phyloP scores from a whole-genome alignment of 129 eudicot genomes.

The Gnaphalium uliginosum region DNA sequence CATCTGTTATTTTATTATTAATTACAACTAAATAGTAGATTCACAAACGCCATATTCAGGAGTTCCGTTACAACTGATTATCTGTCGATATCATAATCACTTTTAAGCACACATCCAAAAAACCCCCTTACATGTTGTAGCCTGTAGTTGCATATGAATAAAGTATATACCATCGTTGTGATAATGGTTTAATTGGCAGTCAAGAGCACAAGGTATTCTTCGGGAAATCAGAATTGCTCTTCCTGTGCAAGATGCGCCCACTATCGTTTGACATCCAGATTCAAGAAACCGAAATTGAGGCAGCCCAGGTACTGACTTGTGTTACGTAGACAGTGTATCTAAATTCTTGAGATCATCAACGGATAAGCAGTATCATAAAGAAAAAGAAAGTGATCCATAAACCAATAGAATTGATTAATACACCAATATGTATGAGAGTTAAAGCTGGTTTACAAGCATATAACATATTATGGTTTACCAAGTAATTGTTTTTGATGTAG shows the following conservation, averaged over 20 bases:
- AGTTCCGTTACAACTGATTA: not conserved
- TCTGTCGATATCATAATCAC: not conserved
- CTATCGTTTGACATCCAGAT: constrained; percentile 59
- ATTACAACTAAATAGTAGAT: not conserved
- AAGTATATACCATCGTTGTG: no score
- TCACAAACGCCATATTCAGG: not conserved
- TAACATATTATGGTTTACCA: no score
- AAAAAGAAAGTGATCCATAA: not conserved
- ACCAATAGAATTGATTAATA: not conserved
- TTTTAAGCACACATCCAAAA: not conserved
- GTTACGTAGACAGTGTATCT: not conserved
- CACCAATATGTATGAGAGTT: not conserved
- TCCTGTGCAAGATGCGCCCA: constrained; percentile 74
- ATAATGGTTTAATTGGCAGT: constrained; percentile 44
- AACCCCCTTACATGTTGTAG: not conserved
- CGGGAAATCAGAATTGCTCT: constrained; percentile 65
- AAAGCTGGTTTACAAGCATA: not conserved
- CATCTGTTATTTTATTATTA: not conserved
- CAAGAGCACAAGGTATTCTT: constrained; percentile 63
- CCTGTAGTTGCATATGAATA: no score
- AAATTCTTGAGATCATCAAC: not conserved
- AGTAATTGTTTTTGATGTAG: no score
- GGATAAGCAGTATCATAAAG: not conserved
- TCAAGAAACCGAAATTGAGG: constrained; percentile 76
- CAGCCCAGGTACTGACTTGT: constrained; percentile 52